Evolutionary conservation across 139 green algal genomes (phyloP).

Genomic region (Chlamydomonas applanata): DNA sequence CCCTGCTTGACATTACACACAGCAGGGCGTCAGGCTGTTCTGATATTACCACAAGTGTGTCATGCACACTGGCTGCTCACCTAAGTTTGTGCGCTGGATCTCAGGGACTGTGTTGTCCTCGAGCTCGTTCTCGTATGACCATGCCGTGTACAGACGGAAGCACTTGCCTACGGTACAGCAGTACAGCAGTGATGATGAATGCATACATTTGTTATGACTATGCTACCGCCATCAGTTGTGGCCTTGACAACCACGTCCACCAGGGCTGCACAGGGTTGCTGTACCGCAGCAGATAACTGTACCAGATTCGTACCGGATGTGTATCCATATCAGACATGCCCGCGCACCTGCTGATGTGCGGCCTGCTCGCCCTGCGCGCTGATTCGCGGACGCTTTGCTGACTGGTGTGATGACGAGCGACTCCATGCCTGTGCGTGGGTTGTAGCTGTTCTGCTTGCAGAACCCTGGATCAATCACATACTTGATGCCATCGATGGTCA

Average conservation of each 20-base stretch:
- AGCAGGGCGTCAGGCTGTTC: too few species aligned
- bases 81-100: conserved; percentile 97
- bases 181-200: neutral
- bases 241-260: too few species aligned
- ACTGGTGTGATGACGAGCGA: conserved; percentile 92
- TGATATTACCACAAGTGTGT: too few species aligned
- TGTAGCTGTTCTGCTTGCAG: conserved; percentile 97
- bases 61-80: too few species aligned
- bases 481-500: conserved; percentile 97
- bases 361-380: conserved; percentile 84
- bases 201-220: neutral
- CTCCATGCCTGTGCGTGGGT: conserved; percentile 94
- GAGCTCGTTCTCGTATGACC: conserved; percentile 93
- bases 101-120: conserved; percentile 96
- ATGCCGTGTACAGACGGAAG: conserved; percentile 96
- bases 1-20: neutral
- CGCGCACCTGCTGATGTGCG: conserved; percentile 56
- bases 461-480: conserved; percentile 98
- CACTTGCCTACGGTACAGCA: conserved; percentile 79
- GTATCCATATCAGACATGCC: too few species aligned
- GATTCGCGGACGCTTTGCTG: conserved; percentile 82
- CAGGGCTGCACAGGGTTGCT: too few species aligned
- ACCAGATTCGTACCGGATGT: too few species aligned
- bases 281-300: too few species aligned
- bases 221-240: too few species aligned